Evolutionary conservation across 2,329 filamentous ascomycete genomes (phyloP).

Genomic region (Diaporthe vaccinii): DNA sequence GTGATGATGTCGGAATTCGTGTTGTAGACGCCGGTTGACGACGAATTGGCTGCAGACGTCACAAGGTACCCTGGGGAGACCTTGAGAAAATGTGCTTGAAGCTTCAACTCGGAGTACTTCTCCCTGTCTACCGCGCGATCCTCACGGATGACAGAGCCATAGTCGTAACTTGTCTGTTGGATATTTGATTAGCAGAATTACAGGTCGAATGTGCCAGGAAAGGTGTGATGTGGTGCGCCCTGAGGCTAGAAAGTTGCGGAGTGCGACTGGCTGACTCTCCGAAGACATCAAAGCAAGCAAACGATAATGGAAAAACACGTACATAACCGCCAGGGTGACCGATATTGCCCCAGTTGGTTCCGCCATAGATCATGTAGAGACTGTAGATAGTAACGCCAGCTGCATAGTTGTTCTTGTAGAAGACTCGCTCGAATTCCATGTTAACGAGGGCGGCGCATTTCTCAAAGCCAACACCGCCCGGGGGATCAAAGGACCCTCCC

Average conservation of each 20-base stretch:
- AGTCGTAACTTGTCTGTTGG: slow-evolving; percentile 64
- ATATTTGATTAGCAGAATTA: not conserved
- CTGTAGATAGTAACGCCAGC: slow-evolving; percentile 78
- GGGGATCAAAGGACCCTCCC: slow-evolving; percentile 80
- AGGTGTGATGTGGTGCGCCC: no score
- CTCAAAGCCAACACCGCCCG: slow-evolving; percentile 80
- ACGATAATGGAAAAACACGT: not conserved
- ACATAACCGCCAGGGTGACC: slow-evolving; percentile 75
- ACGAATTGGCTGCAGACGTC: slow-evolving; percentile 64
- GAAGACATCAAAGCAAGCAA: not conserved
- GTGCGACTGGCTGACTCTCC: no score
- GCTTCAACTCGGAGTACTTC: slow-evolving; percentile 85
- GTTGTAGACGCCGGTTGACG: slow-evolving; percentile 64
- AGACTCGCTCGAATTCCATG: slow-evolving; percentile 80
- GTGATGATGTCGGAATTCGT: slow-evolving; percentile 70
- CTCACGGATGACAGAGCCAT: slow-evolving; percentile 53
- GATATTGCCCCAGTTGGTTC: slow-evolving; percentile 87
- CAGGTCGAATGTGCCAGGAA: not conserved
- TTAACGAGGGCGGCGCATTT: slow-evolving; percentile 76
- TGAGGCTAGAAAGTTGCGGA: not conserved
- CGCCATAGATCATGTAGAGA: slow-evolving; percentile 77
- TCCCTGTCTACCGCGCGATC: slow-evolving; percentile 77
- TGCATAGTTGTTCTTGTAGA: slow-evolving; percentile 82
- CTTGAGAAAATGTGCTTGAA: slow-evolving; percentile 81
- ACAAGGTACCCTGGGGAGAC: slow-evolving; percentile 79